Evolutionary conservation across 176 grass and related monocot genomes (phyloP).

Genomic region (Zoysia japonica): DNA sequence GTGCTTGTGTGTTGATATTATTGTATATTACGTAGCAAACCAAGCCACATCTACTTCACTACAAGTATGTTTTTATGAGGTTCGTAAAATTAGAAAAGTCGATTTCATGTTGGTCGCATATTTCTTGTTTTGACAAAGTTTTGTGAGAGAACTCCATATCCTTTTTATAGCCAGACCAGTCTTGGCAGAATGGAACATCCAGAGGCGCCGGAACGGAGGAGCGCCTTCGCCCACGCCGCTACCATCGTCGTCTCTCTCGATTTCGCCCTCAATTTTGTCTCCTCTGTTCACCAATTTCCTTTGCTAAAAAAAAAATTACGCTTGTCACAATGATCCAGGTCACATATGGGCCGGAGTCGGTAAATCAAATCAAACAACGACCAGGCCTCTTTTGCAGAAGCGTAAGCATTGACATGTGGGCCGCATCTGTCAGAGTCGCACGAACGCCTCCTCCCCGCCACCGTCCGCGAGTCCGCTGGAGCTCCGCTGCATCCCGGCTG

Average conservation of each 20-base stretch:
- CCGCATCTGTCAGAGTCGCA: not conserved
- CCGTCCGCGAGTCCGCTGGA: constrained; percentile 29
- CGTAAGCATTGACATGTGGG: not conserved
- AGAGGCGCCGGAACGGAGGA: too few species aligned
- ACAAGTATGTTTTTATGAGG: not conserved
- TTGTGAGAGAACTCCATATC: too few species aligned
- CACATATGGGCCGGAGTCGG: too few species aligned
- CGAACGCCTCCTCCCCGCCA: not conserved
- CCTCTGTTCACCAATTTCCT: too few species aligned
- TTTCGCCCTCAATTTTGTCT: too few species aligned
- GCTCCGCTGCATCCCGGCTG: not conserved
- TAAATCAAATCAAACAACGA: not conserved
- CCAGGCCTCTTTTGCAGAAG: not conserved
- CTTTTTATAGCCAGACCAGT: too few species aligned
- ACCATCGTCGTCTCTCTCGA: too few species aligned
- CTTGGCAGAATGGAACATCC: too few species aligned
- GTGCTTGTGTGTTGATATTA: not conserved
- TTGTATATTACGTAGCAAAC: constrained; percentile 10
- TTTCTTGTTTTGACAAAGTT: not conserved
- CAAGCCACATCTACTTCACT: too few species aligned
- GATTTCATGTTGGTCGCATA: not conserved
- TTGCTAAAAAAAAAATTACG: too few species aligned
- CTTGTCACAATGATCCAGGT: too few species aligned
- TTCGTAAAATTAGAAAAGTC: not conserved
- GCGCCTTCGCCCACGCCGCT: too few species aligned